Percentiles rank a stretch among this genome's conserved stretches.
These are phyloP conservation scores for Yamadazyma akitaensis DNA, from an alignment of 805 yeast genomes.

Conservation along the genomic window DNA sequence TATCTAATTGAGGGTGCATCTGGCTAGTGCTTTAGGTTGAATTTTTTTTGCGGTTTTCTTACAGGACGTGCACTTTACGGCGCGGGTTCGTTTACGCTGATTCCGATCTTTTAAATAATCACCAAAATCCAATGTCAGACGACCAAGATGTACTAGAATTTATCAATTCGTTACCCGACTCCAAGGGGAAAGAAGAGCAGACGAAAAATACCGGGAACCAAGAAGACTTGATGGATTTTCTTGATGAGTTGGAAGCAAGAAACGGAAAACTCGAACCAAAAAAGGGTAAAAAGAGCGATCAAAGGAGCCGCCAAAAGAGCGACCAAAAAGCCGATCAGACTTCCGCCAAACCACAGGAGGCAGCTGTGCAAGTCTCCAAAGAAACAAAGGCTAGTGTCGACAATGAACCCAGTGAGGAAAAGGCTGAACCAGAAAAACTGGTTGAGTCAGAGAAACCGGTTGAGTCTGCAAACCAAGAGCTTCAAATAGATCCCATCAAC, in stretches of 20 bases:
- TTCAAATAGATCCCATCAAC: conserved; percentile 55
- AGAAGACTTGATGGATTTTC: conserved; percentile 52
- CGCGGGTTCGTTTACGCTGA: neutral
- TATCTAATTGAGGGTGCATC: conserved; percentile 48
- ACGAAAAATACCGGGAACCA: conserved; percentile 40
- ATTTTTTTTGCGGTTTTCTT: neutral
- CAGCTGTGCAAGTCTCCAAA: too few species aligned
- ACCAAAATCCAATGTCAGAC: conserved; percentile 2
- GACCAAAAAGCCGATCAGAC: neutral
- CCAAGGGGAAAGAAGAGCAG: conserved; percentile 30
- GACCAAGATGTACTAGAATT: conserved; percentile 76
- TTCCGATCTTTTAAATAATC: neutral
- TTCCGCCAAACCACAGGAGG: too few species aligned
- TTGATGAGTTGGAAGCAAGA: conserved; percentile 69
- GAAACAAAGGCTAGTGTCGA: too few species aligned
- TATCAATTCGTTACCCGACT: conserved; percentile 73
- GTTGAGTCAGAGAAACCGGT: neutral
- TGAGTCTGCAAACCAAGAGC: conserved; percentile 4
- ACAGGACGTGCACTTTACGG: neutral
- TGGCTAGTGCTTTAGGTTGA: neutral
- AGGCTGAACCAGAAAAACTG: too few species aligned
- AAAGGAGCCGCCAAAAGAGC: neutral
- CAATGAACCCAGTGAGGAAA: too few species aligned
- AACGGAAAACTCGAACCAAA: conserved; percentile 44
- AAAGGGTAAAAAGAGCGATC: conserved; percentile 13